These are phyloP conservation scores for Fusarium setosum DNA, from an alignment of 2,329 filamentous ascomycete genomes.

Conservation along the genomic window DNA sequence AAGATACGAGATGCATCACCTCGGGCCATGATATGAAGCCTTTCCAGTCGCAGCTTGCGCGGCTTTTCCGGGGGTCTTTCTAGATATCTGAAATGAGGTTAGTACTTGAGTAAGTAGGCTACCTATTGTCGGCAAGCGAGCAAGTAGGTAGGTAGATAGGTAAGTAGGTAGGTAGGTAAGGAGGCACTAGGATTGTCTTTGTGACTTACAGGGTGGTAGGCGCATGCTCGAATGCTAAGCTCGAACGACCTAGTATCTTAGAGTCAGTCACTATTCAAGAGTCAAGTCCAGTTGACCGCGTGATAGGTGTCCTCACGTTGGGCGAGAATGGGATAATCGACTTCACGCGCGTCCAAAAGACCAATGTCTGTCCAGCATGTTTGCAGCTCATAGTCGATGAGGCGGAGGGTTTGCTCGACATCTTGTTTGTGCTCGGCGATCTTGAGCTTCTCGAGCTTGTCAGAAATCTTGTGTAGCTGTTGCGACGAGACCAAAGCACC, in stretches of 20 bases:
- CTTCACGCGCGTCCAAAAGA: neutral
- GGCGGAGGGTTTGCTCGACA: neutral
- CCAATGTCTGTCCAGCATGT: conserved; percentile 1
- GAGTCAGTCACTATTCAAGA: neutral
- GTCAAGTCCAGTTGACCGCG: neutral
- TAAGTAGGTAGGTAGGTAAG: too few relatives aligned
- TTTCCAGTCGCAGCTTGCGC: neutral
- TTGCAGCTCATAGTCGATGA: neutral
- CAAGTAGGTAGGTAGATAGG: too few relatives aligned
- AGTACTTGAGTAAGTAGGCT: neutral
- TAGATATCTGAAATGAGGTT: neutral
- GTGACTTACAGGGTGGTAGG: conserved; percentile 3
- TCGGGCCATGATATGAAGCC: conserved; percentile 20
- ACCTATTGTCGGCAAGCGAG: too few relatives aligned
- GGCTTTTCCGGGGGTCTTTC: neutral
- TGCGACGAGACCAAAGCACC: neutral
- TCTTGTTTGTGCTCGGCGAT: neutral
- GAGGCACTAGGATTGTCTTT: neutral
- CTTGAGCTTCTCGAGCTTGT: conserved; percentile 3
- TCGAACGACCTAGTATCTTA: neutral
- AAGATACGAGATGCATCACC: conserved; percentile 20
- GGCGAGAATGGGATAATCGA: neutral
- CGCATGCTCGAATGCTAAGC: neutral
- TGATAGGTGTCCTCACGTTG: neutral
- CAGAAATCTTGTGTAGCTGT: neutral